Conservation (phyloP, 495 filamentous ascomycete genomes). For the Aspergillus sclerotioniger region DNA sequence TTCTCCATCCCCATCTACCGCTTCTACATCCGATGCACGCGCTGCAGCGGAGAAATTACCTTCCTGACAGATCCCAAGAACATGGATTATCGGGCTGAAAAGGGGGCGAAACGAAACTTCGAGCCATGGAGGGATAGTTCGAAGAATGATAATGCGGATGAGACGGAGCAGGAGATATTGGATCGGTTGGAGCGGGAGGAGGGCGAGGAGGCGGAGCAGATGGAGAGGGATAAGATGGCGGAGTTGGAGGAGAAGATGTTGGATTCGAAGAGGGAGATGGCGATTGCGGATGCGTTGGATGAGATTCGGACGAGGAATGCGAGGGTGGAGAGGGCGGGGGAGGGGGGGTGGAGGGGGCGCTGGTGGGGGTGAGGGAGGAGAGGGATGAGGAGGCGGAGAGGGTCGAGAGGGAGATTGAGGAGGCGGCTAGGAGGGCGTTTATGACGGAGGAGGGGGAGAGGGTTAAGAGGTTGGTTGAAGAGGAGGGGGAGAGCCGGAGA, state of each 20-base stretch:
- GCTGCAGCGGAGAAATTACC: slow-evolving; percentile 85
- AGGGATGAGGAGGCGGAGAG: slow-evolving; percentile 58
- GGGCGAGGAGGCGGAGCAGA: slow-evolving; percentile 51
- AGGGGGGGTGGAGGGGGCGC: slow-evolving; percentile 46
- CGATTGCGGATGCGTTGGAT: slow-evolving; percentile 91
- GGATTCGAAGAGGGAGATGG: slow-evolving; percentile 97
- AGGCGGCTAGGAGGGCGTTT: slow-evolving; percentile 79
- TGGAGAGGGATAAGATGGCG: slow-evolving; percentile 70
- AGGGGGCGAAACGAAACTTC: slow-evolving; percentile 87
- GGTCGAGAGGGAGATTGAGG: slow-evolving; percentile 81
- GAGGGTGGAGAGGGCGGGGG: slow-evolving; percentile 71
- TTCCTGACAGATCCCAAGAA: slow-evolving; percentile 95
- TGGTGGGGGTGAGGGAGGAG: slow-evolving; percentile 40
- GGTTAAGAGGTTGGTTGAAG: slow-evolving; percentile 49
- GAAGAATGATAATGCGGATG: slow-evolving; percentile 50
- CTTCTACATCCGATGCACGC: slow-evolving; percentile 93
- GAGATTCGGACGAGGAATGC: slow-evolving; percentile 93
- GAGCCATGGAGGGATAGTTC: slow-evolving; percentile 73
- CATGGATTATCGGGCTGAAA: slow-evolving; percentile 87
- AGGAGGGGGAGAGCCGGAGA: slow-evolving; percentile 32
- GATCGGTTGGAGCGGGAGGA: slow-evolving; percentile 80
- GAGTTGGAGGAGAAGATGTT: slow-evolving; percentile 79
- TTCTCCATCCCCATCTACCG: slow-evolving; percentile 84
- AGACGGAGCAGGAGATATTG: slow-evolving; percentile 85
- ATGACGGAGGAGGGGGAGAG: slow-evolving; percentile 57